Conservation (phyloP, 192 early-diverging fungal genomes). For the Coemansia aciculifera region DNA sequence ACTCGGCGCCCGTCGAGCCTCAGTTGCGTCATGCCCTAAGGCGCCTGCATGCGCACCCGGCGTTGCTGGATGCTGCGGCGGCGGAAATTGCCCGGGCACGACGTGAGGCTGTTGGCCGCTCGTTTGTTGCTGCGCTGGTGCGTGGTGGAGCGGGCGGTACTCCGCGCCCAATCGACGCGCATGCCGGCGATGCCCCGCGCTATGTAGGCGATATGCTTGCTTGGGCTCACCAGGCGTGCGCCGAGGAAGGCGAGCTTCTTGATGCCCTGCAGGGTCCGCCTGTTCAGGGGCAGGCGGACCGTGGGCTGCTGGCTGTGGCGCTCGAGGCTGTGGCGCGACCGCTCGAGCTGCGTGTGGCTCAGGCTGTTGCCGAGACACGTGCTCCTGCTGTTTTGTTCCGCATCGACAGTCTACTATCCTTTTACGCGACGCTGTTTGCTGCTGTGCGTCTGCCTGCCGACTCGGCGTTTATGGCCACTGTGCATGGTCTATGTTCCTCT, state of each 20-base stretch:
- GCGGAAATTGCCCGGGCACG: constrained; percentile 22
- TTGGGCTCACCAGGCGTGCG: constrained; percentile 92
- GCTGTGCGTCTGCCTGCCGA: constrained; percentile 7
- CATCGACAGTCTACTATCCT: constrained; percentile 26
- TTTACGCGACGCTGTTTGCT: constrained; percentile 32
- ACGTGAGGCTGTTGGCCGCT: constrained; percentile 26
- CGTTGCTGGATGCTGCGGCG: constrained; percentile 26
- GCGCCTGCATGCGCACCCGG: constrained; percentile 21
- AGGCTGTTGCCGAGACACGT: constrained; percentile 22
- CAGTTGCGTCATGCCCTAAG: constrained; percentile 26
- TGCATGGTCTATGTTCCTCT: constrained; percentile 2
- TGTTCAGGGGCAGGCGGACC: neutral
- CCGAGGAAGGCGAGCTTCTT: constrained; percentile 85
- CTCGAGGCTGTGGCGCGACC: constrained; percentile 37
- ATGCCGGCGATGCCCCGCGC: constrained; percentile 86
- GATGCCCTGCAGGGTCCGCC: constrained; percentile 50
- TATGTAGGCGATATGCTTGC: constrained; percentile 97
- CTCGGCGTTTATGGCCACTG: constrained; percentile 20
- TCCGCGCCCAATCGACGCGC: constrained; percentile 86
- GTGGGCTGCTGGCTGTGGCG: constrained; percentile 17
- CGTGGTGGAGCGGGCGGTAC: constrained; percentile 21
- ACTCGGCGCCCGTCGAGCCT: constrained; percentile 15
- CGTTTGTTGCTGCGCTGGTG: constrained; percentile 33
- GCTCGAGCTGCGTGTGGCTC: constrained; percentile 40
- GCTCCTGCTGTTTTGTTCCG: constrained; percentile 23